Evolutionary conservation across 768 basidiomycete species (phyloP).

Genomic region (Auriscalpium orientale): DNA sequence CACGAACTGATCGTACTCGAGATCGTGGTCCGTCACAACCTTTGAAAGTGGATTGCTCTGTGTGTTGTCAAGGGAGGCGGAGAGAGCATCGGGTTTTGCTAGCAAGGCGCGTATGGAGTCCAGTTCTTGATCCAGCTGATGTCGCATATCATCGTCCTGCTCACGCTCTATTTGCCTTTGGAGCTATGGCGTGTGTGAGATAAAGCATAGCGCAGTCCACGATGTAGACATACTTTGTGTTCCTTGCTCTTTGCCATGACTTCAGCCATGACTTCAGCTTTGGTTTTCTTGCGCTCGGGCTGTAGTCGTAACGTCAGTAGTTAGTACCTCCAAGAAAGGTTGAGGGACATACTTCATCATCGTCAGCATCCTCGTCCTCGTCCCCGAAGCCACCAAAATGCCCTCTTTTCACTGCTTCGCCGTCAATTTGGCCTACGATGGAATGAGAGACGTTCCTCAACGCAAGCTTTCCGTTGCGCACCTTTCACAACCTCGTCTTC

Average conservation of each 20-base stretch:
- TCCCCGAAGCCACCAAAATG: conserved; percentile 89
- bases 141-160: conserved; percentile 76
- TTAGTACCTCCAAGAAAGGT: not conserved
- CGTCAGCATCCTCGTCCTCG: conserved; percentile 49
- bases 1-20: conserved; percentile 88
- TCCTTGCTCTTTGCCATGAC: conserved; percentile 96
- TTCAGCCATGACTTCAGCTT: conserved; percentile 96
- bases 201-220: not conserved
- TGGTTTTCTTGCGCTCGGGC: conserved; percentile 82
- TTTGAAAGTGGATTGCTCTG: not conserved
- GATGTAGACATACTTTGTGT: conserved; percentile 59
- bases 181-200: conserved; percentile 39
- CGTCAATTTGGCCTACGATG: conserved; percentile 55
- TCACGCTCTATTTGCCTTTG: conserved; percentile 85
- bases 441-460: no score
- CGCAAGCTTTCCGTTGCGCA: not conserved
- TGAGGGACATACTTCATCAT: conserved; percentile 28
- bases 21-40: conserved; percentile 30
- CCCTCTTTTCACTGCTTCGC: conserved; percentile 51
- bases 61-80: conserved; percentile 18
- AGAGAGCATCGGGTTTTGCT: conserved; percentile 43
- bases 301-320: conserved; percentile 22
- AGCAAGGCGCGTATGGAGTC: conserved; percentile 72
- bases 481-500: conserved; percentile 35
- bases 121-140: conserved; percentile 85